Conservation (phyloP, 2,329 filamentous ascomycete genomes). For the Ceratocystis lukuohia region DNA sequence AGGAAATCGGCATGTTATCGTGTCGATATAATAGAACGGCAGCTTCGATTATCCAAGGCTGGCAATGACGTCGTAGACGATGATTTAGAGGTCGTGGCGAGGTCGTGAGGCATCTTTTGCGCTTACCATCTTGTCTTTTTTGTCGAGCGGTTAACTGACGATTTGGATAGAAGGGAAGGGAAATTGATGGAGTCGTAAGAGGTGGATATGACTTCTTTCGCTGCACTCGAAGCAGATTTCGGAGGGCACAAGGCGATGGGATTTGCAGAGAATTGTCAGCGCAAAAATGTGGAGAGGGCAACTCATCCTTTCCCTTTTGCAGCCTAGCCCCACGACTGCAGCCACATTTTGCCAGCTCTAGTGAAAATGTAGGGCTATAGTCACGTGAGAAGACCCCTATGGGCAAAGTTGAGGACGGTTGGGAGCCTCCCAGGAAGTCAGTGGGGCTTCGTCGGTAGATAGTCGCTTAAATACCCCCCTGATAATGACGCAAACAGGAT, state of each 20-base stretch:
- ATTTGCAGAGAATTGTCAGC: constrained; percentile 14
- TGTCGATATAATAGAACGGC: not conserved
- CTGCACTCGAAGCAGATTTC: constrained; percentile 17
- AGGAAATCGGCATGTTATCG: not conserved
- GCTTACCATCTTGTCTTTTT: constrained; percentile 55
- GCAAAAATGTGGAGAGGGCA: constrained; percentile 17
- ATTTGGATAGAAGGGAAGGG: constrained; percentile 19
- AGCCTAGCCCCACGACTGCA: constrained; percentile 7
- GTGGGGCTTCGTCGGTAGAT: not conserved
- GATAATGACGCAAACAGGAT: not conserved
- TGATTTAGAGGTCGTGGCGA: constrained; percentile 1
- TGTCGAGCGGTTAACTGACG: constrained; percentile 20
- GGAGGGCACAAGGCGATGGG: constrained; percentile 18
- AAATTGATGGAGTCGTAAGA: constrained; percentile 19
- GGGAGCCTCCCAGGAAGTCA: not conserved
- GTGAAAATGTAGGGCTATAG: constrained; percentile 15
- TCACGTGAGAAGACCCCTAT: constrained; percentile 8
- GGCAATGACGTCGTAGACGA: constrained; percentile 8
- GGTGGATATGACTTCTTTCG: constrained; percentile 19
- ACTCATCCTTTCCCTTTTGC: constrained; percentile 10
- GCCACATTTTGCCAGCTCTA: constrained; percentile 10
- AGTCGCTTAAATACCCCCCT: not conserved
- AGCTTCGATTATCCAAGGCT: constrained; percentile 12
- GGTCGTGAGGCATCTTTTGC: constrained; percentile 21
- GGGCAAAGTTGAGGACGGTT: not conserved